Conservation (phyloP, 1,284 basidiomycete genomes). For the Veloboletus limbatus region DNA sequence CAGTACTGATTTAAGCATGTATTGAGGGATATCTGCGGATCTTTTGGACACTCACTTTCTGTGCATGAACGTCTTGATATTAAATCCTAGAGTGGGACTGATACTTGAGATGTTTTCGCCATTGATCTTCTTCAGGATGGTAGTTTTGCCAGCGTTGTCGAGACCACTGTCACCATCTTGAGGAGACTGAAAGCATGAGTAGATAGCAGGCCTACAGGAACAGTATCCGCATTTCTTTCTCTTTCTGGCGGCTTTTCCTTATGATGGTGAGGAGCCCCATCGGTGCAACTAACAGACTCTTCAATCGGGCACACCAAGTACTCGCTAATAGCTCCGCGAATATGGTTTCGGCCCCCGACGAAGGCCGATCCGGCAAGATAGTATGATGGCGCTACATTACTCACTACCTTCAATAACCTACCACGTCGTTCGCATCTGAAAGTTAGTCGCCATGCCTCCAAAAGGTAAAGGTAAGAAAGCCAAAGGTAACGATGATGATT, state of each 20-base stretch:
- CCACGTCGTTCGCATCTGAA: neutral
- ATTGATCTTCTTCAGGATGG: constrained; percentile 93
- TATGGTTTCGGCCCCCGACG: constrained; percentile 18
- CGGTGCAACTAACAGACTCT: constrained; percentile 4
- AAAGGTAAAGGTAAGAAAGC: constrained; percentile 88
- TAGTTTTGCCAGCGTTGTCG: constrained; percentile 99
- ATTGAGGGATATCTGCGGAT: constrained; percentile 19
- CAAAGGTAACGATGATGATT: constrained; percentile 81
- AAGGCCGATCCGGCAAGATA: constrained; percentile 21
- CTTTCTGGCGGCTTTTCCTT: constrained; percentile 92
- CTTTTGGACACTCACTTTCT: constrained; percentile 62
- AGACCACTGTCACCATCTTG: constrained; percentile 67
- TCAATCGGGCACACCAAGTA: neutral
- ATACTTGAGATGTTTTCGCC: constrained; percentile 86
- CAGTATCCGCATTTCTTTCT: constrained; percentile 93
- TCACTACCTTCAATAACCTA: neutral
- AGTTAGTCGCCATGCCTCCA: constrained; percentile 62
- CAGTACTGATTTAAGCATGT: constrained; percentile 21
- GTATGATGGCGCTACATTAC: too few relatives aligned
- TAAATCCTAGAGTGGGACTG: constrained; percentile 96
- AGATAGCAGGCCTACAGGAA: constrained; percentile 69
- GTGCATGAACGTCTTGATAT: constrained; percentile 95
- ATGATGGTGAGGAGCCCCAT: constrained; percentile 98
- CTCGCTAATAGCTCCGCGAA: constrained; percentile 12
- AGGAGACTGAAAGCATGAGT: constrained; percentile 12